A percentile compares a stretch with the other conserved stretches of the same genome.
Evolutionary conservation across 192 early-diverging fungal genomes (phyloP).

Genomic region (Backusella sp.): DNA sequence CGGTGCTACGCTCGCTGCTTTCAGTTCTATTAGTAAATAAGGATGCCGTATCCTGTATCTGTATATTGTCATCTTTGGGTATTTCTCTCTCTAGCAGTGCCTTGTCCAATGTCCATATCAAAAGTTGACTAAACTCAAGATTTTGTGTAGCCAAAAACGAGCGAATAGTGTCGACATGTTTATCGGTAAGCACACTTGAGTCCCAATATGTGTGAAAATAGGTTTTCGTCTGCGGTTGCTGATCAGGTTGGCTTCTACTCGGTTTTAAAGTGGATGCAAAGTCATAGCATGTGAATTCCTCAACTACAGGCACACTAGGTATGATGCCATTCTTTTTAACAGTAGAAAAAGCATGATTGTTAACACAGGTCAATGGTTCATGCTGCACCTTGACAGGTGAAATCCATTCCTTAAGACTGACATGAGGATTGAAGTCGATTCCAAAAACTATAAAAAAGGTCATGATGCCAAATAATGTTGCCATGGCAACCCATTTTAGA

Average conservation of each 20-base stretch:
- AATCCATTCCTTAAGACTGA: neutral
- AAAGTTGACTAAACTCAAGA: neutral
- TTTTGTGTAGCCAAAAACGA: constrained; percentile 34
- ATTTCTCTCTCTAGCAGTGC: neutral
- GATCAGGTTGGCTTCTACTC: neutral
- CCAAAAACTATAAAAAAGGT: constrained; percentile 4
- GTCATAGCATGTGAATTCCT: neutral
- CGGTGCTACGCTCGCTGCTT: neutral
- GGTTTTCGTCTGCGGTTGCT: neutral
- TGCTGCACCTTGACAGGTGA: neutral
- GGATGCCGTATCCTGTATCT: neutral
- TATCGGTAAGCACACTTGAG: constrained; percentile 13
- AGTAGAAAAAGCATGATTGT: neutral
- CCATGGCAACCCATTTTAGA: neutral
- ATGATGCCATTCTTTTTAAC: neutral
- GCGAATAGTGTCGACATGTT: constrained; percentile 14
- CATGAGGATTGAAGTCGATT: constrained; percentile 6
- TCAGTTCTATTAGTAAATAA: neutral
- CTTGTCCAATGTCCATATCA: constrained; percentile 24
- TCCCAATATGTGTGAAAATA: constrained; percentile 10
- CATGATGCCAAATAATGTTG: neutral
- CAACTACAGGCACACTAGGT: constrained; percentile 2
- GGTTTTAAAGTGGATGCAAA: constrained; percentile 4
- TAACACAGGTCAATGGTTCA: neutral
- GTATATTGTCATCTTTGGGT: neutral